Evolutionary conservation across 2,329 filamentous ascomycete genomes (phyloP).

Genomic region (Biscogniauxia marginata): DNA sequence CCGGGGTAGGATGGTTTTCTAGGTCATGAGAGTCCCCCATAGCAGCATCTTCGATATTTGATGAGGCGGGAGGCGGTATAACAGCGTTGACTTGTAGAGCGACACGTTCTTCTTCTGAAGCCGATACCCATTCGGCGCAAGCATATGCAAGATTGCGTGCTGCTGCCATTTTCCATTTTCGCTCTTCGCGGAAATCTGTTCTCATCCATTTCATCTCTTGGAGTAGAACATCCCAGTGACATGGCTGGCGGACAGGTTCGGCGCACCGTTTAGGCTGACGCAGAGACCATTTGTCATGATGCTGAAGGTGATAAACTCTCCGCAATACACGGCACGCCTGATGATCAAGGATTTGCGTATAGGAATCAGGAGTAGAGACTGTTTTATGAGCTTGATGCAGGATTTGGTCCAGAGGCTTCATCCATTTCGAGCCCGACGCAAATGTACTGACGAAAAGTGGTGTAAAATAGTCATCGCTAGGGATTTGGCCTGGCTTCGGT

Average conservation of each 20-base stretch:
- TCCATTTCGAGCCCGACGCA: conserved; percentile 54
- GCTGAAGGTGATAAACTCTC: conserved; percentile 86
- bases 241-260: conserved; percentile 73
- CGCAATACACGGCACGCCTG: conserved; percentile 85
- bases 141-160: conserved; percentile 78
- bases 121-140: conserved; percentile 78
- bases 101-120: conserved; percentile 60
- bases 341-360: conserved; percentile 78
- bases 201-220: conserved; percentile 98
- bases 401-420: conserved; percentile 67
- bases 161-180: conserved; percentile 86
- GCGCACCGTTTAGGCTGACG: conserved; percentile 81
- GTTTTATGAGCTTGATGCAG: conserved; percentile 86
- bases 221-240: conserved; percentile 83
- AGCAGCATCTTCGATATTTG: conserved; percentile 33
- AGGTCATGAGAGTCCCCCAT: conserved; percentile 33
- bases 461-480: conserved; percentile 63
- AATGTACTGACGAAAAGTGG: conserved; percentile 61
- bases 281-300: conserved; percentile 88
- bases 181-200: conserved; percentile 90
- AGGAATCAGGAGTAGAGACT: conserved; percentile 79
- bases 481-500: conserved; percentile 42
- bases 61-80: conserved; percentile 43
- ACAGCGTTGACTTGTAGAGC: conserved; percentile 65
- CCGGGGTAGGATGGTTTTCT: conserved; percentile 60